Percentiles rank a stretch among this genome's conserved stretches.
Evolutionary conservation across 2,329 filamentous ascomycete genomes (phyloP).

Genomic region (Nemania abortiva): DNA sequence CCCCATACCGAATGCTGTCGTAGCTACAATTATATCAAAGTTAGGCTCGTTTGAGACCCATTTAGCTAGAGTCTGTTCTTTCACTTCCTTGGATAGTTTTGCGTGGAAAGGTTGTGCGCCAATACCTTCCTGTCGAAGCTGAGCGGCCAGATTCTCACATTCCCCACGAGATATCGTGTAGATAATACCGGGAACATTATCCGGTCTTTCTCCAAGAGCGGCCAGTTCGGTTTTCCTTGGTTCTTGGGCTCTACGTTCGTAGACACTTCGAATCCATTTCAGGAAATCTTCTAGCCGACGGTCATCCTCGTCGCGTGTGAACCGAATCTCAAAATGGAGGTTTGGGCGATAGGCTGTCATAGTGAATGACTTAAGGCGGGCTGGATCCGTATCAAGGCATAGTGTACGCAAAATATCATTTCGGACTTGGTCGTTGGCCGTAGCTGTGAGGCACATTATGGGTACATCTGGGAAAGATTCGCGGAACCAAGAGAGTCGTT

Average conservation of each 20-base stretch:
- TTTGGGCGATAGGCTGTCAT: conserved; percentile 88
- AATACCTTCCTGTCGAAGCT: conserved; percentile 75
- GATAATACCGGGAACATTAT: conserved; percentile 81
- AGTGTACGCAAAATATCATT: conserved; percentile 85
- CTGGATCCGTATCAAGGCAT: conserved; percentile 69
- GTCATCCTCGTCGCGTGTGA: conserved; percentile 80
- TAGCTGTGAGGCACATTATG: conserved; percentile 93
- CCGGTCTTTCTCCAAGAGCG: conserved; percentile 64
- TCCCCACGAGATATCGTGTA: conserved; percentile 82
- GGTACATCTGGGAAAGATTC: conserved; percentile 84
- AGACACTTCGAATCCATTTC: conserved; percentile 79
- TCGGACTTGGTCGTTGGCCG: conserved; percentile 83
- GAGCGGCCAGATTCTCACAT: conserved; percentile 76
- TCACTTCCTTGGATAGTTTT: conserved; percentile 74
- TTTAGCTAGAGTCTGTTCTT: conserved; percentile 75
- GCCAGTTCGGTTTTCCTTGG: conserved; percentile 70
- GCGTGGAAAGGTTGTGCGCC: conserved; percentile 81
- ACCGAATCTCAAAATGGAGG: conserved; percentile 90
- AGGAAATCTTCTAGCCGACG: conserved; percentile 80
- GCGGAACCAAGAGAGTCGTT: conserved; percentile 87
- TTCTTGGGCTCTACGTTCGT: conserved; percentile 73
- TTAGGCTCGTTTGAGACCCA: conserved; percentile 81
- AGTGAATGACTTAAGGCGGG: conserved; percentile 77
- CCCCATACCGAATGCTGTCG: conserved; percentile 97
- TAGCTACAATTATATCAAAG: conserved; percentile 94